Base-by-base conservation (phyloP, 2,329 filamentous ascomycete species). In the Dothidotthia symphoricarpi region DNA sequence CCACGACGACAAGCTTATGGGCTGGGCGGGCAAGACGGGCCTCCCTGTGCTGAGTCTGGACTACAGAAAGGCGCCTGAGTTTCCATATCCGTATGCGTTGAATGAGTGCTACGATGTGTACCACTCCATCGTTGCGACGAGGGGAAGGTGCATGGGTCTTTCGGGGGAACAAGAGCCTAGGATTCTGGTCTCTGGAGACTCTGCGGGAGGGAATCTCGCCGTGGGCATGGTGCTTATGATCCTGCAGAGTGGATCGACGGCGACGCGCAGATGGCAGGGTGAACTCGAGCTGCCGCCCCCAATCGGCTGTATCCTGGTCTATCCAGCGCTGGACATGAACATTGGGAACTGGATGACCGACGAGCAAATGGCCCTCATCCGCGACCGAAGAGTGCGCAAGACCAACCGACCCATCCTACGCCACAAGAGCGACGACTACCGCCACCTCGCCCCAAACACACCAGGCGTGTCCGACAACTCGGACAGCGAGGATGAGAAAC, bases 311-410 rank as follows among this genome's bases (percentile, higher is more conserved):
- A 76, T 97, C 0, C 75, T 95, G 32, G 82, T 94, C 41, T 98
- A 98, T 57, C 93, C 93, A 1, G 83, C 85, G 0, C 71, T 98
- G 42, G 93, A 97, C 58, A 89, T 97, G 86, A 96, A 95, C 58
- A 97, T 97, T 50, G 88, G 88, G 25, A 96, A 90, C 66, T 98
- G 93, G 93, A 97, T 98, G 90, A 90, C 88, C 0, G 91, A 97
- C 55, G 91, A 97, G 65, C 90, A 98, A 63, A 95, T 97, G 88
- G 82, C 88, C 0, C 71, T 98, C 44, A 95, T 98, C 47, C 83
- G 88, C 49, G 90, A 95, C 47, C 82, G 88, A 9, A 79, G 82
- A 41, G 82, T 83, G 61, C 79, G 88, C 16, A 83, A 83, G 53
- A 88, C 83, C 1, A 95, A 96, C 59, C 77, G 78, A 40, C 78